phyloP scores from a whole-genome alignment of 306 rosid species.

The Potentilla sterilis region DNA sequence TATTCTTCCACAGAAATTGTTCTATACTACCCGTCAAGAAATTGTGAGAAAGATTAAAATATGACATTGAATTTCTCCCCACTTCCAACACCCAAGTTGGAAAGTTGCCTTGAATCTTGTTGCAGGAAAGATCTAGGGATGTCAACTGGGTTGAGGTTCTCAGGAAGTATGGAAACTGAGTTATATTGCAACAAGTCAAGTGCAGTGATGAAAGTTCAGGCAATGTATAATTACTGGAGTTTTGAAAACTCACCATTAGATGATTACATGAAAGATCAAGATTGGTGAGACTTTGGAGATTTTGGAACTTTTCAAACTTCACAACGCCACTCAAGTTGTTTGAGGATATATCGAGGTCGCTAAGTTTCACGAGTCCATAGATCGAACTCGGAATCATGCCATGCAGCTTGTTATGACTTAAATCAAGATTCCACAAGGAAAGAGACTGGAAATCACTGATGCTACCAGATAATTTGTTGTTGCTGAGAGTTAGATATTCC shows the following conservation, averaged over 20 bases:
- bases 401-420: too few species aligned
- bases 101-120: constrained; percentile 7
- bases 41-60: constrained; percentile 5
- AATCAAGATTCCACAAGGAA: too few species aligned
- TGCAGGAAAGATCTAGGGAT: neutral
- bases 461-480: constrained; percentile 4
- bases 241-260: neutral
- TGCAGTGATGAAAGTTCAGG: rapidly evolving
- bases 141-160: neutral
- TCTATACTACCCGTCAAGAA: neutral
- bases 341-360: too few species aligned
- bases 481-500: neutral
- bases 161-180: constrained; percentile 3
- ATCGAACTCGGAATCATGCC: too few species aligned
- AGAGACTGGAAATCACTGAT: neutral
- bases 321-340: constrained; percentile 5
- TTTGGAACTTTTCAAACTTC: neutral
- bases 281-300: neutral
- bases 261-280: neutral
- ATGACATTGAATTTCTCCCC: neutral
- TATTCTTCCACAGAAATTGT: neutral
- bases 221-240: neutral
- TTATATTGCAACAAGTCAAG: constrained; percentile 4
- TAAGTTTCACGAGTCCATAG: too few species aligned
- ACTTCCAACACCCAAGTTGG: constrained; percentile 8